Conservation (phyloP, 306 rosid genomes). For the Castanospermum australe region DNA sequence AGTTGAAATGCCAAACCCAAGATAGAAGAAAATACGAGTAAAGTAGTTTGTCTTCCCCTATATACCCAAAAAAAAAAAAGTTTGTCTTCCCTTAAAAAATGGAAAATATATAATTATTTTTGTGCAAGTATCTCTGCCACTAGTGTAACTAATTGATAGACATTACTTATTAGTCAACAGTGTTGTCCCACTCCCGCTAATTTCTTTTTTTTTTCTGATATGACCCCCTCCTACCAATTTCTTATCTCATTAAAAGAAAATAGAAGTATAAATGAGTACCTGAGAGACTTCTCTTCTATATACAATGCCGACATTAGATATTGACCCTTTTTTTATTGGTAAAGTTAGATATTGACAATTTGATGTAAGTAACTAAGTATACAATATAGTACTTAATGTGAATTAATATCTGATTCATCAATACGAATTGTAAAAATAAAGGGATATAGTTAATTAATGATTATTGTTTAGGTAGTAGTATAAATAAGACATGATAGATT, state of each 20-base stretch:
- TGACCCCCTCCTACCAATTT: background rate
- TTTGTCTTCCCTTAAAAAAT: too few relatives aligned
- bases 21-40: background rate
- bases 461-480: too few relatives aligned
- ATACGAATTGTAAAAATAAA: too few relatives aligned
- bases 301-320: background rate
- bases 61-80: too few relatives aligned
- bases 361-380: too few relatives aligned
- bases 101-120: background rate
- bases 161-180: background rate
- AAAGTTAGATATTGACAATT: too few relatives aligned
- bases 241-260: background rate
- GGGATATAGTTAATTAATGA: too few relatives aligned
- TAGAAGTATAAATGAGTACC: too few relatives aligned
- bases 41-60: background rate
- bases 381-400: too few relatives aligned
- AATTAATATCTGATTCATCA: too few relatives aligned
- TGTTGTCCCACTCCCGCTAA: background rate
- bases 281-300: background rate
- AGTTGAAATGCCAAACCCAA: slow-evolving; percentile 16
- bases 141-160: background rate
- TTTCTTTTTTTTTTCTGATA: background rate
- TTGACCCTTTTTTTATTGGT: too few relatives aligned
- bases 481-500: too few relatives aligned
- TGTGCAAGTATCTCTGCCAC: background rate